These are phyloP conservation scores for Tylopilus sp. DNA, from an alignment of 1,284 basidiomycete genomes.

Conservation along the genomic window DNA sequence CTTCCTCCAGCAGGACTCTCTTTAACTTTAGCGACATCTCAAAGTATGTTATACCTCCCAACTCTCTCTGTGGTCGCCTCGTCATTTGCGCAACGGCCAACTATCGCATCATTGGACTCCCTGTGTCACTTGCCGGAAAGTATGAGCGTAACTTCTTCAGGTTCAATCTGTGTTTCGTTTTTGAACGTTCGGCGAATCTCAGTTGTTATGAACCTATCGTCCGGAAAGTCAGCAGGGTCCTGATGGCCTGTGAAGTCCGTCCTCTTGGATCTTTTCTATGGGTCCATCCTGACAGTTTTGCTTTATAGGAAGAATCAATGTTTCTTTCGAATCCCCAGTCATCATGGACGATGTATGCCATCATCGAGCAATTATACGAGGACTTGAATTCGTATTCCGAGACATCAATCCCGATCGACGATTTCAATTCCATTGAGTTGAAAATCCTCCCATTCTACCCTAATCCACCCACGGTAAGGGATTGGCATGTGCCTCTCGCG, in stretches of 20 bases:
- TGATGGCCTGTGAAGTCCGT: constrained; percentile 82
- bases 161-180: constrained; percentile 96
- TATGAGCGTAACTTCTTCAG: constrained; percentile 87
- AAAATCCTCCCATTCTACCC: constrained; percentile 97
- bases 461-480: constrained; percentile 83
- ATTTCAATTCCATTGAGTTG: constrained; percentile 87
- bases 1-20: constrained; percentile 50
- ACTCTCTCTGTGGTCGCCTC: constrained; percentile 81
- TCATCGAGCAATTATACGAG: constrained; percentile 95
- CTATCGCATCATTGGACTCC: constrained; percentile 85
- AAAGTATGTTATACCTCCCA: constrained; percentile 90
- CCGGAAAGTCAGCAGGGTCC: constrained; percentile 86
- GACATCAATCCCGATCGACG: constrained; percentile 84
- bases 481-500: constrained; percentile 94
- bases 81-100: constrained; percentile 72
- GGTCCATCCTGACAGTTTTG: constrained; percentile 9
- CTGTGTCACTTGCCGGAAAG: constrained; percentile 65
- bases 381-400: constrained; percentile 97
- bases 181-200: constrained; percentile 82
- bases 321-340: constrained; percentile 79
- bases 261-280: background rate
- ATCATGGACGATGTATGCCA: constrained; percentile 70
- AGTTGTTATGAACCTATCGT: constrained; percentile 96
- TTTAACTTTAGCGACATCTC: constrained; percentile 90
- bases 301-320: constrained; percentile 73